Base-by-base conservation (phyloP, 805 yeast species). In the Wickerhamomyces mucosus region DNA sequence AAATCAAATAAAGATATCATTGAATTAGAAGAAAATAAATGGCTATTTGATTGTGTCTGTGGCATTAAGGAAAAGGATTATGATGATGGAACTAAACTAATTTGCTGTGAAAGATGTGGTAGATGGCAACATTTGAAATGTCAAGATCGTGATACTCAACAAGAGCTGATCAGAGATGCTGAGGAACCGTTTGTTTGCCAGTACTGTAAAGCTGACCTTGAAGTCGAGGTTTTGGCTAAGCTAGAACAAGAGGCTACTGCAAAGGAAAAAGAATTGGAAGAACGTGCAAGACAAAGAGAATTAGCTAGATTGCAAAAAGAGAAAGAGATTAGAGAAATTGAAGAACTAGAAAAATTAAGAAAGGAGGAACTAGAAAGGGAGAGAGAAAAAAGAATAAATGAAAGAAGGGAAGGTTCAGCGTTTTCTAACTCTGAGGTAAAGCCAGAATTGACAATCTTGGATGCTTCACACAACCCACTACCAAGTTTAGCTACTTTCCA, bases 71-170 rank as follows among this genome's bases (percentile, higher is more conserved):
- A 49, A 26, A 41, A 47, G 24, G 53, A 59, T 32, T 56, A 43
- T 31, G 64, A 59, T 36, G 63, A 58, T 39, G 63, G 62, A 12
- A 42, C 43, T 12, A 55, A 50, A 32, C 35, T 56, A 45, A 45
- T 57, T 7, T 48, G 44, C 20, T 59, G 64, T 42, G 56, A 50
- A 26, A 53, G 55, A 34, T 59, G 64, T 39, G 40, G 39, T 13
- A 51, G 56, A 40, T 59, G 64, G 64, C 61, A 58, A 36, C 64
- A 59, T 40, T 38, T 44, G 28, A 51, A 49, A 26, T 58, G 63
- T 35, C 64, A 59, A 37, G 46, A 45, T 18, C 45, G 52, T 29
- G 21, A 36, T 4, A 42, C 42, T 20, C 50, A 49, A 39, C 53
- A 48, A 32, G 50, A 43, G 18, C 17, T 50, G 17, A 43, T 47